phyloP scores from a whole-genome alignment of 495 filamentous ascomycete species.

The Cudoniella acicularis region DNA sequence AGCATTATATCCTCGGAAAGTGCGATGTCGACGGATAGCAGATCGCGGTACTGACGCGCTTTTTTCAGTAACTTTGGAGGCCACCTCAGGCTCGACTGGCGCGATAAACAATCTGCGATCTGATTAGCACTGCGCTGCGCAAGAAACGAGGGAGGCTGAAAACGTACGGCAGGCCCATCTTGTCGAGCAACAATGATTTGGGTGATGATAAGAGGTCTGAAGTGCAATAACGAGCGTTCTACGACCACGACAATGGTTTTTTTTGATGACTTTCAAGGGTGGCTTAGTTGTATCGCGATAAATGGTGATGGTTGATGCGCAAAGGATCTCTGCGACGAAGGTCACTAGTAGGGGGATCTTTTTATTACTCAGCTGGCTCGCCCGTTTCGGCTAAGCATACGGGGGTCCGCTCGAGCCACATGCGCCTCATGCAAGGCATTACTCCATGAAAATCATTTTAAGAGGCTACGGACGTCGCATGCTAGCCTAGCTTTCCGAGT shows the following conservation, averaged over 20 bases:
- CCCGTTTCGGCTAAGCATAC: background rate
- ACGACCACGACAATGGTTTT: conserved; percentile 12
- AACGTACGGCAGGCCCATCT: conserved; percentile 83
- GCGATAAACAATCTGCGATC: conserved; percentile 47
- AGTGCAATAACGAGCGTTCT: background rate
- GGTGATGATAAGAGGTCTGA: background rate
- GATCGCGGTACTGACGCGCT: conserved; percentile 60
- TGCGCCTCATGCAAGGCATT: background rate
- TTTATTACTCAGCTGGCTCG: background rate
- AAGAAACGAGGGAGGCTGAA: conserved; percentile 27
- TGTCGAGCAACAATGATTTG: conserved; percentile 21
- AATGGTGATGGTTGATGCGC: conserved; percentile 7
- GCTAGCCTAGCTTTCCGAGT: background rate
- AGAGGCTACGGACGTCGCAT: background rate
- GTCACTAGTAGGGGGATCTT: background rate
- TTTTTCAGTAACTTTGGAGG: conserved; percentile 45
- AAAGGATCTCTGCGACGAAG: background rate
- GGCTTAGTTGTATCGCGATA: conserved; percentile 14
- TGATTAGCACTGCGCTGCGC: conserved; percentile 30
- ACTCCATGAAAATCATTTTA: background rate
- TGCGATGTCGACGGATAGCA: conserved; percentile 58
- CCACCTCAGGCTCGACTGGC: conserved; percentile 52
- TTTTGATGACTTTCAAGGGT: conserved; percentile 10
- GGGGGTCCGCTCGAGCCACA: background rate
- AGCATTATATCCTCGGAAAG: conserved; percentile 35